phyloP scores from a whole-genome alignment of 2,329 filamentous ascomycete species.

The Calycina herbarum region DNA sequence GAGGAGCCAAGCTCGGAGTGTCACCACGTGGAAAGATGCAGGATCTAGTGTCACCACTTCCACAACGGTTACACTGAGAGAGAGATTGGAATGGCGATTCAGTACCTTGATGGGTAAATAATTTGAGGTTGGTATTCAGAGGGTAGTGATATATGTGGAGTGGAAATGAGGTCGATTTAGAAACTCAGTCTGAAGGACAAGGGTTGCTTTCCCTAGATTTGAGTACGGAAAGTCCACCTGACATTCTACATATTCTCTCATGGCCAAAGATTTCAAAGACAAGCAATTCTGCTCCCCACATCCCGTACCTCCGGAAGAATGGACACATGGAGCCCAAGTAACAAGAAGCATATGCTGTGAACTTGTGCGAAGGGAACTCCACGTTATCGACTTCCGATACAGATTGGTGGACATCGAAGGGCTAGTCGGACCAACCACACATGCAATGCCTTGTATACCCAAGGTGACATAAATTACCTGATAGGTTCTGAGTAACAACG shows the following conservation, averaged over 20 bases:
- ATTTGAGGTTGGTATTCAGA: background rate
- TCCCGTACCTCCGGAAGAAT: background rate
- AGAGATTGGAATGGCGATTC: background rate
- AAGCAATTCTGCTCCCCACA: background rate
- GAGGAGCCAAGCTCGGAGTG: background rate
- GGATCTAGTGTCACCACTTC: slow-evolving; percentile 1
- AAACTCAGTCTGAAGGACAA: too few species aligned
- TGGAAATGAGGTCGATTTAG: too few species aligned
- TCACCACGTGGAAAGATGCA: background rate
- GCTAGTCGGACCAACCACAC: background rate
- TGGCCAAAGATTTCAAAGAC: background rate
- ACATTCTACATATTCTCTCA: background rate
- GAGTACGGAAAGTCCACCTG: background rate
- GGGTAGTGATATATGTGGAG: too few species aligned
- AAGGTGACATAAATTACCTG: background rate
- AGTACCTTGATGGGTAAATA: background rate
- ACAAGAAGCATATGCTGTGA: background rate
- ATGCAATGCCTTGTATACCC: background rate
- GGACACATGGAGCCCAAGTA: slow-evolving; percentile 1
- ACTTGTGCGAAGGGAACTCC: background rate
- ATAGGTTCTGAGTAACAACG: background rate
- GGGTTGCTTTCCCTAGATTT: background rate
- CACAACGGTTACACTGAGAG: background rate
- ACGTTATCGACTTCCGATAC: slow-evolving; percentile 1
- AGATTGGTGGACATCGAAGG: background rate